Percentiles rank a stretch among this genome's conserved stretches.
phyloP scores from a whole-genome alignment of 345 rosid species.

The Raphanus raphanistrum region DNA sequence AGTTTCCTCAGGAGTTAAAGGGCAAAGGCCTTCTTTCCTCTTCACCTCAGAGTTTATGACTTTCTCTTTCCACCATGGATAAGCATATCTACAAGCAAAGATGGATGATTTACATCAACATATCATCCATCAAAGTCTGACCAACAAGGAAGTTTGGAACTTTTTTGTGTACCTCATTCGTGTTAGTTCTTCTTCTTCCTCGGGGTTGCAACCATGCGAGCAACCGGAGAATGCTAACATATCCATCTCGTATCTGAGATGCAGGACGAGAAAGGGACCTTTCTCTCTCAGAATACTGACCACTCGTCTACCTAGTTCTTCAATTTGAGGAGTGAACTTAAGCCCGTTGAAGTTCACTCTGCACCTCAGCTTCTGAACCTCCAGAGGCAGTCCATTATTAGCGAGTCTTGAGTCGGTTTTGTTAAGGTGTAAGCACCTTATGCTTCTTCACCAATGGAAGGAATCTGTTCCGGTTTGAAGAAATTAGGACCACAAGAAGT shows the following conservation, averaged over 20 bases:
- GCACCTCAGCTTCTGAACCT: constrained; percentile 89
- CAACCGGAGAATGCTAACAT: constrained; percentile 98
- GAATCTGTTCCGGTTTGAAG: constrained; percentile 57
- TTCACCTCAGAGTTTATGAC: constrained; percentile 75
- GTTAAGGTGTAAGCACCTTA: constrained; percentile 85
- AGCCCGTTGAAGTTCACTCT: constrained; percentile 80
- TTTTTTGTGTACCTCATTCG: constrained; percentile 64
- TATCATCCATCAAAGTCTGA: constrained; percentile 13
- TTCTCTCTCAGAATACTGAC: constrained; percentile 70
- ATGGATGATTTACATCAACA: constrained; percentile 12
- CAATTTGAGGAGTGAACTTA: constrained; percentile 75
- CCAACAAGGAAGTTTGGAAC: not conserved
- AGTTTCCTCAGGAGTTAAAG: constrained; percentile 96
- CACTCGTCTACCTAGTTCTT: constrained; percentile 77
- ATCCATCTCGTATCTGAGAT: constrained; percentile 98
- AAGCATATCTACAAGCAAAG: constrained; percentile 59
- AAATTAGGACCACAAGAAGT: not conserved
- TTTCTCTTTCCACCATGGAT: constrained; percentile 90
- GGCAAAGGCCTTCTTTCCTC: constrained; percentile 91
- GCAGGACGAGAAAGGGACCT: constrained; percentile 87
- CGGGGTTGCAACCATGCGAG: constrained; percentile 77
- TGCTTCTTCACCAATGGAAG: constrained; percentile 80
- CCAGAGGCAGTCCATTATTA: constrained; percentile 74
- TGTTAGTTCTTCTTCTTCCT: constrained; percentile 81
- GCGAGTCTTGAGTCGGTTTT: constrained; percentile 93